Evolutionary conservation across 2,329 filamentous ascomycete genomes (phyloP).

Genomic region (Mycocentrospora acerina): DNA sequence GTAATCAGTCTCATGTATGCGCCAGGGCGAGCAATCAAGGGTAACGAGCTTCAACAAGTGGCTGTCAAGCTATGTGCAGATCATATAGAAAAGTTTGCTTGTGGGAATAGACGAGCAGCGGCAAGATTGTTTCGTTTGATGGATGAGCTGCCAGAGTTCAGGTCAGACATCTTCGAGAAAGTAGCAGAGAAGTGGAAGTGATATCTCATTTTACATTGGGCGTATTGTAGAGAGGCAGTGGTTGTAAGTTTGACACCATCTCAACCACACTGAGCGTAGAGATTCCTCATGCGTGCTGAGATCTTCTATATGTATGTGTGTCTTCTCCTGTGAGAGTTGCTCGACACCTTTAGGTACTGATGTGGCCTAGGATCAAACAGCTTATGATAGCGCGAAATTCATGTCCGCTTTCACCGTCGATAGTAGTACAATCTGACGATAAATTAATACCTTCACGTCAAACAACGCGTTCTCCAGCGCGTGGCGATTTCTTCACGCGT

Average conservation of each 20-base stretch:
- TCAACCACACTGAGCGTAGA: neutral
- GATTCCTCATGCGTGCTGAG: neutral
- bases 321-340: no score
- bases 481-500: neutral
- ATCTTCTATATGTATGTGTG: no score
- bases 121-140: constrained; percentile 29
- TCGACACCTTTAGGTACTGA: no score
- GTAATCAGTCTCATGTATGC: constrained; percentile 30
- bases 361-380: no score
- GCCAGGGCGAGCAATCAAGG: constrained; percentile 21
- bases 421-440: neutral
- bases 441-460: neutral
- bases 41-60: constrained; percentile 20
- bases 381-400: neutral
- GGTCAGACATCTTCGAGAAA: constrained; percentile 32
- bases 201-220: neutral
- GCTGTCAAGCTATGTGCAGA: constrained; percentile 32
- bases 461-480: neutral
- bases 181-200: constrained; percentile 28
- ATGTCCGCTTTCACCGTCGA: neutral
- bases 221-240: no score
- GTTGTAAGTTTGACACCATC: no score
- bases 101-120: constrained; percentile 28
- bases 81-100: constrained; percentile 30
- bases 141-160: constrained; percentile 34